A percentile compares a stretch with the other conserved stretches of the same genome.
phyloP scores from a whole-genome alignment of 2,329 filamentous ascomycete genomes.

The Ascochyta koolunga region DNA sequence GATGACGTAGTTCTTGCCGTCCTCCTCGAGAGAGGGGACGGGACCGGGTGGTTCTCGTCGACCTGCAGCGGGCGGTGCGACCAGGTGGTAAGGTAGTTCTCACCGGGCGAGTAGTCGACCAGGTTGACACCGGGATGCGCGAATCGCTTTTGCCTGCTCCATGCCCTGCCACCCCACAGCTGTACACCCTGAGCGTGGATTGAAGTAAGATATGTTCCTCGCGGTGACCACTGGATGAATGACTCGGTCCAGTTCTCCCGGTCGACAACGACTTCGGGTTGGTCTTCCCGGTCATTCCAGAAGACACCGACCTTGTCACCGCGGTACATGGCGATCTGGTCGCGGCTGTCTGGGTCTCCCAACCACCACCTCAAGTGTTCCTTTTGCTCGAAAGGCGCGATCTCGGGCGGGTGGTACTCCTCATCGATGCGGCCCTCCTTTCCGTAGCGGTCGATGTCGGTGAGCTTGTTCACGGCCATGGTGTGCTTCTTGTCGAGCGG shows the following conservation, averaged over 20 bases:
- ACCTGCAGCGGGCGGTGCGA: conserved; percentile 92
- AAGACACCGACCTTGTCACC: conserved; percentile 91
- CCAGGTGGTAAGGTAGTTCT: conserved; percentile 96
- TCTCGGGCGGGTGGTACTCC: conserved; percentile 80
- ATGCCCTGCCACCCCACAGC: conserved; percentile 90
- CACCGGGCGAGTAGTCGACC: conserved; percentile 90
- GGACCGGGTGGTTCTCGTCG: conserved; percentile 83
- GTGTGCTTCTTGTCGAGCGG: conserved; percentile 97
- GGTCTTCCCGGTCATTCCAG: conserved; percentile 97
- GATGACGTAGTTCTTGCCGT: conserved; percentile 99
- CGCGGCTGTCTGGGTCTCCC: conserved; percentile 83
- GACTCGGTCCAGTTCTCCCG: conserved; percentile 97
- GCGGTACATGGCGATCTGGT: conserved; percentile 95
- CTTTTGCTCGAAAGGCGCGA: conserved; percentile 86
- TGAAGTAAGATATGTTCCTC: conserved; percentile 91
- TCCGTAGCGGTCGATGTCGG: conserved; percentile 95
- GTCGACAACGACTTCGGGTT: conserved; percentile 86
- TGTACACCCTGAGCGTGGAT: conserved; percentile 96
- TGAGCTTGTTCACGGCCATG: conserved; percentile 95
- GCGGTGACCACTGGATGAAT: conserved; percentile 97
- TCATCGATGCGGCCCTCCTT: conserved; percentile 93
- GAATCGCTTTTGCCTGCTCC: conserved; percentile 90
- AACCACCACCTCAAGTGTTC: conserved; percentile 96
- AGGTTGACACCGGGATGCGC: conserved; percentile 95
- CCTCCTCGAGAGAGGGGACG: conserved; percentile 81